Conservation (phyloP, 306 rosid genomes). For the Alnus rubra region DNA sequence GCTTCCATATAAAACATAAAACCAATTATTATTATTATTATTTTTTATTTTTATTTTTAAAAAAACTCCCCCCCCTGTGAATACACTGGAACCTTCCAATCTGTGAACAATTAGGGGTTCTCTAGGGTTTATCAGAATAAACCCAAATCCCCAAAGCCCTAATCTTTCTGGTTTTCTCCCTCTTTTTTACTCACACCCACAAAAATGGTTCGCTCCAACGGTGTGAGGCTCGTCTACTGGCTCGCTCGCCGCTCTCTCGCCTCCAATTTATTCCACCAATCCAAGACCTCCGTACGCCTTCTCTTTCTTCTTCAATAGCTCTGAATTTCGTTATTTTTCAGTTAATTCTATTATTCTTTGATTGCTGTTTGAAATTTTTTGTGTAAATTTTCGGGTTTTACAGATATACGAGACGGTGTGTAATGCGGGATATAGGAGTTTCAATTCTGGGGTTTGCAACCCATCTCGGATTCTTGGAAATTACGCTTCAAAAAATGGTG, state of each 20-base stretch:
- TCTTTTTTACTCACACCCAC: background rate
- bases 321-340: background rate
- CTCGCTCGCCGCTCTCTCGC: conserved; percentile 56
- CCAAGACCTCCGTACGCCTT: conserved; percentile 32
- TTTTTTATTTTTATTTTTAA: too few species aligned
- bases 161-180: background rate
- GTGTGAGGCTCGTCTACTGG: conserved; percentile 48
- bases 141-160: conserved; percentile 21
- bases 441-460: conserved; percentile 46
- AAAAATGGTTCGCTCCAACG: conserved; percentile 77
- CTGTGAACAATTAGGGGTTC: conserved; percentile 51
- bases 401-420: conserved; percentile 46
- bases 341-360: background rate
- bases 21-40: too few species aligned
- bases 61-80: background rate
- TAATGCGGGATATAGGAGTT: conserved; percentile 46
- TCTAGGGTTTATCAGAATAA: conserved; percentile 48
- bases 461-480: conserved; percentile 38
- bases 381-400: background rate
- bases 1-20: background rate
- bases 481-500: conserved; percentile 44
- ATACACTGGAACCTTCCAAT: conserved; percentile 46
- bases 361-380: background rate
- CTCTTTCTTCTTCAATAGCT: background rate
- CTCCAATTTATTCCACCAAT: conserved; percentile 14